phyloP scores from a whole-genome alignment of 2,329 filamentous ascomycete species.

The Hypoxylon sp. region DNA sequence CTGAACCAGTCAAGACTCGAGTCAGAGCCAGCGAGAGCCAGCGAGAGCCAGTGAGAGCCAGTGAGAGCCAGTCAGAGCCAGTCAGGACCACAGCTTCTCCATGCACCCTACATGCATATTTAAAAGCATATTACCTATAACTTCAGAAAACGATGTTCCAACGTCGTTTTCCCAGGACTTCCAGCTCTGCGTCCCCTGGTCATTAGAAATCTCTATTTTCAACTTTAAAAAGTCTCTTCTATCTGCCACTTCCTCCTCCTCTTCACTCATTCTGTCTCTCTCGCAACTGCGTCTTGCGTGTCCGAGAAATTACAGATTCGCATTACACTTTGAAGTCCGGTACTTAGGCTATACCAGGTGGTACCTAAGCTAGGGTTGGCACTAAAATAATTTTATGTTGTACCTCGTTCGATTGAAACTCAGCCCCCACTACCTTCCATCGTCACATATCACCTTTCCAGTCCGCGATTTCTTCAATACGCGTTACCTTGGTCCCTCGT shows the following conservation, averaged over 20 bases:
- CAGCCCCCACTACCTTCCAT: slow-evolving; percentile 41
- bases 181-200: slow-evolving; percentile 29
- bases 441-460: slow-evolving; percentile 40
- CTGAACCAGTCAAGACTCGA: slow-evolving; percentile 19
- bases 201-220: slow-evolving; percentile 21
- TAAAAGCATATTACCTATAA: slow-evolving; percentile 41
- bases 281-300: slow-evolving; percentile 13
- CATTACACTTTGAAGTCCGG: slow-evolving; percentile 26
- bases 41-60: too few species aligned
- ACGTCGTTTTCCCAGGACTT: slow-evolving; percentile 32
- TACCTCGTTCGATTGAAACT: slow-evolving; percentile 46
- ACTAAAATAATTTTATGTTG: slow-evolving; percentile 45
- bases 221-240: slow-evolving; percentile 36
- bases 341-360: slow-evolving; percentile 43
- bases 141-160: slow-evolving; percentile 32
- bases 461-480: slow-evolving; percentile 44
- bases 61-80: too few species aligned
- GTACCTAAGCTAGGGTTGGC: slow-evolving; percentile 39
- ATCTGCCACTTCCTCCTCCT: slow-evolving; percentile 14
- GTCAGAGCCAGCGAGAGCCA: too few species aligned
- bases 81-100: slow-evolving; percentile 22
- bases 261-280: slow-evolving; percentile 3
- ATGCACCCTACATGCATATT: slow-evolving; percentile 44
- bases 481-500: slow-evolving; percentile 43
- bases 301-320: slow-evolving; percentile 24